Evolutionary conservation across 306 rosid genomes (phyloP).

Genomic region (Lotus japonicus): DNA sequence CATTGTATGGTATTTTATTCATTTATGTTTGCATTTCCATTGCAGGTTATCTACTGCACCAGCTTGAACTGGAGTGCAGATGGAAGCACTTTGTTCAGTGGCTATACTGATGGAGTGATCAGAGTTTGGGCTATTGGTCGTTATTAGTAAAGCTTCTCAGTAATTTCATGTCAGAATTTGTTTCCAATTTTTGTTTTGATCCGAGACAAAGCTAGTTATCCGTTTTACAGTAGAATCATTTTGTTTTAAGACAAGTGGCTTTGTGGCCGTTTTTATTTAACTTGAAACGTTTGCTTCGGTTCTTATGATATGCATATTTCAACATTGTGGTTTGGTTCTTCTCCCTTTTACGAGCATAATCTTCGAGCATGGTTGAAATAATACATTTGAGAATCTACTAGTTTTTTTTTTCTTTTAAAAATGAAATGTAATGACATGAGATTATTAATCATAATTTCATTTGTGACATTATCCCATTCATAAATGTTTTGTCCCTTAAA

Average conservation of each 20-base stretch:
- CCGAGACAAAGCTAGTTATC: conserved; percentile 36
- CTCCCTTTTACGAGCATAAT: background rate
- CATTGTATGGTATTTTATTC: background rate
- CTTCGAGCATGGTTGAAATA: too few species aligned
- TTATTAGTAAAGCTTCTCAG: conserved; percentile 23
- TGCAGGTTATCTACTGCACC: conserved; percentile 79
- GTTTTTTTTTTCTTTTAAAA: too few species aligned
- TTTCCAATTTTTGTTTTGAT: conserved; percentile 10
- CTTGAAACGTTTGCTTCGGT: background rate
- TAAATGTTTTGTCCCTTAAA: too few species aligned
- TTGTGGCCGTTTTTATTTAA: conserved; percentile 39
- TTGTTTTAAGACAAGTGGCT: conserved; percentile 27
- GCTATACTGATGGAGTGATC: conserved; percentile 88
- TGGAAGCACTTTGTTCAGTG: conserved; percentile 97
- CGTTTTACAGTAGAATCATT: conserved; percentile 25
- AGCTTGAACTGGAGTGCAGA: conserved; percentile 90
- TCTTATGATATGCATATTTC: conserved; percentile 11
- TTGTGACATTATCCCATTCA: too few species aligned
- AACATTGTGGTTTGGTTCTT: background rate
- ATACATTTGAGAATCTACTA: background rate
- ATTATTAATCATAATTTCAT: too few species aligned
- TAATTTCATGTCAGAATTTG: conserved; percentile 2
- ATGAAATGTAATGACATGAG: too few species aligned
- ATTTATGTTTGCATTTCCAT: background rate
- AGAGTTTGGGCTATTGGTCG: conserved; percentile 97